phyloP scores from a whole-genome alignment of 495 filamentous ascomycete genomes.

The Aspergillus ostianus region DNA sequence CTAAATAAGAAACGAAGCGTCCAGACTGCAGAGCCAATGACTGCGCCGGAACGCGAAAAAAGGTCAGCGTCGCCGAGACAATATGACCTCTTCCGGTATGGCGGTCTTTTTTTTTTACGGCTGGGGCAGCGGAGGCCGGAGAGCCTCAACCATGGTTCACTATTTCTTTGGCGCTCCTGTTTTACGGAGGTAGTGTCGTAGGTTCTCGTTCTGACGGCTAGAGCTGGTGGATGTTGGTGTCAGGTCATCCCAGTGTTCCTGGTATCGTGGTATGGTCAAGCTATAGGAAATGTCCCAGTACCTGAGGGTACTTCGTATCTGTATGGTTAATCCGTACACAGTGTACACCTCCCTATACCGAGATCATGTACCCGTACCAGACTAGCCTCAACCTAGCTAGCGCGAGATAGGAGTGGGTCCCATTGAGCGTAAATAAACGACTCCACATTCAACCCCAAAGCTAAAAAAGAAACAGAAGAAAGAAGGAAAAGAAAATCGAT shows the following conservation, averaged over 20 bases:
- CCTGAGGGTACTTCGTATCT: background rate
- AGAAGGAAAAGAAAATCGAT: background rate
- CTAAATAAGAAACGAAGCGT: background rate
- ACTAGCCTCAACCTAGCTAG: slow-evolving; percentile 6
- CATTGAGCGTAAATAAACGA: slow-evolving; percentile 27
- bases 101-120: background rate
- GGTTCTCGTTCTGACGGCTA: slow-evolving; percentile 4
- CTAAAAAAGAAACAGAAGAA: slow-evolving; percentile 8
- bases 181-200: too few relatives aligned
- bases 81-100: slow-evolving; percentile 17
- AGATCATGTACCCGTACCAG: background rate
- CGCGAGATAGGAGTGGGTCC: slow-evolving; percentile 12
- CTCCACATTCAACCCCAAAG: slow-evolving; percentile 27
- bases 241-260: background rate
- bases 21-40: background rate
- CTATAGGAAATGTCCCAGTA: too few relatives aligned
- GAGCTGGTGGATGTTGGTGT: too few relatives aligned
- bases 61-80: slow-evolving; percentile 15
- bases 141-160: slow-evolving; percentile 21
- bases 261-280: too few relatives aligned
- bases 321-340: background rate
- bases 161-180: background rate
- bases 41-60: slow-evolving; percentile 13
- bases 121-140: slow-evolving; percentile 12
- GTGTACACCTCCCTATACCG: slow-evolving; percentile 1